Percentiles rank a stretch among this genome's conserved stretches.
These are phyloP conservation scores for Hyparrhenia diplandra DNA, from an alignment of 176 grass and related monocot species.

Conservation along the genomic window DNA sequence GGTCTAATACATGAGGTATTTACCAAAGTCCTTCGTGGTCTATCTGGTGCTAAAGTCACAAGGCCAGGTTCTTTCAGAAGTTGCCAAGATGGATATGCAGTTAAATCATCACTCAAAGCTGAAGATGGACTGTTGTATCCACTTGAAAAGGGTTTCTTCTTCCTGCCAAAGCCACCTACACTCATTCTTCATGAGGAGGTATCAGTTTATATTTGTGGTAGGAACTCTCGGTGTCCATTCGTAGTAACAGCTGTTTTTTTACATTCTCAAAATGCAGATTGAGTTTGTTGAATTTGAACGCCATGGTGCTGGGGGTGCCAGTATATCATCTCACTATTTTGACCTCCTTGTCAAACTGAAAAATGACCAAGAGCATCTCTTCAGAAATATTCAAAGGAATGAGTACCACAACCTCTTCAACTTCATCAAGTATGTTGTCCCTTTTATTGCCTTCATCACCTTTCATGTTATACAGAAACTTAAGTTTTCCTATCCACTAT, in stretches of 20 bases:
- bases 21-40: conserved; percentile 80
- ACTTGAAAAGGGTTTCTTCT: conserved; percentile 98
- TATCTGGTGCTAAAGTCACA: conserved; percentile 95
- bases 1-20: conserved; percentile 90
- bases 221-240: conserved; percentile 5
- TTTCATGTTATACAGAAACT: conserved; percentile 24
- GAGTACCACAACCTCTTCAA: conserved; percentile 90
- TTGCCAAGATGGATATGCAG: conserved; percentile 93
- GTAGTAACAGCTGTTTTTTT: background rate
- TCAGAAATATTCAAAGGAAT: conserved; percentile 87
- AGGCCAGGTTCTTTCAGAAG: conserved; percentile 88
- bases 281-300: conserved; percentile 86
- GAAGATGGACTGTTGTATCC: conserved; percentile 98
- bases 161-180: conserved; percentile 96
- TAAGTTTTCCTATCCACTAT: background rate
- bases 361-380: conserved; percentile 85
- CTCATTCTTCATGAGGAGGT: conserved; percentile 99
- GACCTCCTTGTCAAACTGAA: conserved; percentile 73
- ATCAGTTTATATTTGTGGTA: conserved; percentile 22
- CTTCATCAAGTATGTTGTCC: conserved; percentile 62
- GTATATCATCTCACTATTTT: conserved; percentile 78
- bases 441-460: background rate
- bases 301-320: conserved; percentile 68
- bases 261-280: conserved; percentile 51
- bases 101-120: conserved; percentile 99